Conservation (phyloP, 345 rosid species). For the Raphanus sativus region DNA sequence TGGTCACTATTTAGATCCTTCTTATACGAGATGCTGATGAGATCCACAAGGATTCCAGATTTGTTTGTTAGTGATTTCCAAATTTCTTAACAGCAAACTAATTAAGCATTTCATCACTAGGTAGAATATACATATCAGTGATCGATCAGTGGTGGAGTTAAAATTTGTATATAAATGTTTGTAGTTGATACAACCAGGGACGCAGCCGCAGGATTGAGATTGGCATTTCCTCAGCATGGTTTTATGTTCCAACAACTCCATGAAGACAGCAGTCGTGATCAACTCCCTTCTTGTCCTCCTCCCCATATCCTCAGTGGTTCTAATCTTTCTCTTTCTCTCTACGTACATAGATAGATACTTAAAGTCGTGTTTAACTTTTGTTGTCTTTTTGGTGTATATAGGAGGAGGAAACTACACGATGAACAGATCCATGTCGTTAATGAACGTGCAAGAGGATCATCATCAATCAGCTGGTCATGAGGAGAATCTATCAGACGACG, state of each 20-base stretch:
- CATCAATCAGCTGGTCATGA: conserved; percentile 20
- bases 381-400: conserved; percentile 21
- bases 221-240: conserved; percentile 68
- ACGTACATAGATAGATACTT: neutral
- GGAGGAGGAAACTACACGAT: conserved; percentile 60
- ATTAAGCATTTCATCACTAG: conserved; percentile 16
- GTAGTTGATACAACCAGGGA: conserved; percentile 25
- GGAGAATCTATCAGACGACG: conserved; percentile 75
- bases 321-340: neutral
- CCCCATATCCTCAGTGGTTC: conserved; percentile 59
- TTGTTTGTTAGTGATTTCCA: neutral
- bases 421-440: conserved; percentile 77
- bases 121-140: neutral
- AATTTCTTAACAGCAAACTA: neutral
- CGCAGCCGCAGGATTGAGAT: conserved; percentile 23
- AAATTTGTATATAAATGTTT: conserved; percentile 9
- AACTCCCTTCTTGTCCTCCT: conserved; percentile 55
- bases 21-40: conserved; percentile 33
- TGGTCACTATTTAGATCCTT: neutral
- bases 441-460: conserved; percentile 46
- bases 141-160: neutral
- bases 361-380: neutral
- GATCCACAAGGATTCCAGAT: conserved; percentile 31
- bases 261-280: conserved; percentile 49
- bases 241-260: conserved; percentile 65